phyloP scores from a whole-genome alignment of 768 basidiomycete species.

The Phylloporus arenicola region DNA sequence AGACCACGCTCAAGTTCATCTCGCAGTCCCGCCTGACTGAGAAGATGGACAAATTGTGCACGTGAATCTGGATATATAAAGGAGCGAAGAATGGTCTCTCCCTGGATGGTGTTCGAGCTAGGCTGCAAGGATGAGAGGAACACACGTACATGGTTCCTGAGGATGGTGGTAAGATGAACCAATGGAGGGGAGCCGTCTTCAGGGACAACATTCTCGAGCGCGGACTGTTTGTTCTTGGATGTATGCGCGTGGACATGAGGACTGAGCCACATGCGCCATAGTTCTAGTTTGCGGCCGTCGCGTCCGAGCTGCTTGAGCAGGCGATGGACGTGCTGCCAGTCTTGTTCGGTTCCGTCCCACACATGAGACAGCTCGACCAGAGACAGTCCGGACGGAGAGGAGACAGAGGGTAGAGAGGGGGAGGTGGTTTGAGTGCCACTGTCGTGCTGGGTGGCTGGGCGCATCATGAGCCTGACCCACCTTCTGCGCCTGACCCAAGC shows the following conservation, averaged over 20 bases:
- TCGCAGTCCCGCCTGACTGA: constrained; percentile 44
- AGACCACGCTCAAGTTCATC: constrained; percentile 21
- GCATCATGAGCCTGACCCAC: constrained; percentile 85
- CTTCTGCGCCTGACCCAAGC: constrained; percentile 73
- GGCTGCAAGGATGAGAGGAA: neutral
- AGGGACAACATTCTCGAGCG: constrained; percentile 10
- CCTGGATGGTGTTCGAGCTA: constrained; percentile 36
- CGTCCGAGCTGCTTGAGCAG: constrained; percentile 49
- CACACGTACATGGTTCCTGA: constrained; percentile 57
- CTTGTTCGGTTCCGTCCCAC: constrained; percentile 53
- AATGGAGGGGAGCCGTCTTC: constrained; percentile 25
- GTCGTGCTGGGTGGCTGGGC: constrained; percentile 39
- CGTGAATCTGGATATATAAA: constrained; percentile 78
- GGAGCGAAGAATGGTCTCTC: constrained; percentile 45
- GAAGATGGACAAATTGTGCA: constrained; percentile 53
- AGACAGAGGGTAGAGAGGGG: neutral
- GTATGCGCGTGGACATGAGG: constrained; percentile 23
- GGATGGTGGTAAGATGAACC: constrained; percentile 45
- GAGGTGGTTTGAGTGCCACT: neutral
- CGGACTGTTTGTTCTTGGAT: constrained; percentile 41
- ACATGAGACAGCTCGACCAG: constrained; percentile 29
- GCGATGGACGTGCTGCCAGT: constrained; percentile 55
- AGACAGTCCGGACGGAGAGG: constrained; percentile 20
- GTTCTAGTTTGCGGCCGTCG: constrained; percentile 71
- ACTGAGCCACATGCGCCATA: constrained; percentile 70